These are phyloP conservation scores for Hordeum marinum DNA, from an alignment of 176 grass and related monocot species.

Conservation along the genomic window DNA sequence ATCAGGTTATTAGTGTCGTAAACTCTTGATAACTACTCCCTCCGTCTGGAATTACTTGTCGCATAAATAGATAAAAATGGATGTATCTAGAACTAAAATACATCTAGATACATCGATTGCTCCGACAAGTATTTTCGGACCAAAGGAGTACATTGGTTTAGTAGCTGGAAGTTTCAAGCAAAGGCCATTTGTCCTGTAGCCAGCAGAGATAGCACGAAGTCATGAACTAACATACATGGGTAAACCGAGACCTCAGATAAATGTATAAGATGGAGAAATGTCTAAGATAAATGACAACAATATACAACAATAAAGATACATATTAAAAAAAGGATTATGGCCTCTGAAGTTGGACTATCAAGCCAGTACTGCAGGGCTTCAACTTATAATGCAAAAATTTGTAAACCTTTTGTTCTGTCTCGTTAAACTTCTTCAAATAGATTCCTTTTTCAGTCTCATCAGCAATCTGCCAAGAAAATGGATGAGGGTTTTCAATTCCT, in stretches of 20 bases:
- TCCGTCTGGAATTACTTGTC: too few species aligned
- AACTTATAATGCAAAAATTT: constrained; percentile 1
- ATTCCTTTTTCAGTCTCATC: constrained; percentile 28
- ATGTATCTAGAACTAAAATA: too few species aligned
- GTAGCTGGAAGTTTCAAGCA: neutral
- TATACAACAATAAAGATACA: neutral
- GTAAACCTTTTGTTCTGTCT: constrained; percentile 30
- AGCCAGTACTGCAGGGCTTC: neutral
- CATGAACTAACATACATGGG: neutral
- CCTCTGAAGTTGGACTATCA: neutral
- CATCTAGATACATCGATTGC: too few species aligned
- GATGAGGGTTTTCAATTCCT: neutral
- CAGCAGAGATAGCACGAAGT: neutral
- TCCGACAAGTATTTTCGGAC: too few species aligned
- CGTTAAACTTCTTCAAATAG: constrained; percentile 27
- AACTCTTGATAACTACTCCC: neutral
- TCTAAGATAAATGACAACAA: neutral
- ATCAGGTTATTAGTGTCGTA: constrained; percentile 6
- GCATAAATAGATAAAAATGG: too few species aligned
- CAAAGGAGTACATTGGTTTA: neutral
- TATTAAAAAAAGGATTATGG: neutral
- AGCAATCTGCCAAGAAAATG: constrained; percentile 13
- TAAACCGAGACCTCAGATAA: neutral
- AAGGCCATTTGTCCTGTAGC: neutral
- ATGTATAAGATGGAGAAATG: neutral